Base-by-base conservation (phyloP, 768 basidiomycete genomes). In the Collybiopsis luxurians region DNA sequence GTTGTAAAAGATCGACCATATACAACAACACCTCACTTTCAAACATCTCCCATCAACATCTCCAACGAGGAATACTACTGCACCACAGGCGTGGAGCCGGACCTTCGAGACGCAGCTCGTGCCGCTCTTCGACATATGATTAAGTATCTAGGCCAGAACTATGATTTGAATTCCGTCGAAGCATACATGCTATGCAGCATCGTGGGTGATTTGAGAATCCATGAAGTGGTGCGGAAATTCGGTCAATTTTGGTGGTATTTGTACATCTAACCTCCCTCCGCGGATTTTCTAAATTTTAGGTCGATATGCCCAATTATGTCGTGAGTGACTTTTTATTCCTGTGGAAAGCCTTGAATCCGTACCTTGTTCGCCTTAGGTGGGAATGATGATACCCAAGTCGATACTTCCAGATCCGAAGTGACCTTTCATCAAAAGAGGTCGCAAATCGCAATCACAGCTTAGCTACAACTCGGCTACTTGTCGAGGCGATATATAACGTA, bases 271-370 rank as follows among this genome's bases (percentile, higher is more conserved):
- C 28, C 62, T 58, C 27, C 39, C 30, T 31, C 65, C 12, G 49
- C 40, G 0, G 17, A n/a, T 45, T 34, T 5, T 38, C 36, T 31
- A 38, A 45, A 12, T 51, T 49, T 19, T 27, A 84, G 83, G 81
- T 85, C 36, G 84, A 84, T 59, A 84, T 85, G 84, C 84, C 84
- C 11, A 85, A 84, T 59, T 85, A 82, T 60, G 75, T 84, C 36
- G 84, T 84, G 65, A 55, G 79, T 45, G 38, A 1, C 26, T 42
- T 3, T 24, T 55, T 10, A 42, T 42, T 38, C 15, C 30, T 2
- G 21, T 2, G 15, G 34, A 12, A 50, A 11, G 11, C 30, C 31
- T 7, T 13, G 3, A 11, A 31, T 49, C 2, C 50, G n/a, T 43
- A 3, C 23, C 4, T 53, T 43, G n/a, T n/a, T n/a, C n/a, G n/a